Base-by-base conservation (phyloP, 2,329 filamentous ascomycete species). In the Cadophora sp. region DNA sequence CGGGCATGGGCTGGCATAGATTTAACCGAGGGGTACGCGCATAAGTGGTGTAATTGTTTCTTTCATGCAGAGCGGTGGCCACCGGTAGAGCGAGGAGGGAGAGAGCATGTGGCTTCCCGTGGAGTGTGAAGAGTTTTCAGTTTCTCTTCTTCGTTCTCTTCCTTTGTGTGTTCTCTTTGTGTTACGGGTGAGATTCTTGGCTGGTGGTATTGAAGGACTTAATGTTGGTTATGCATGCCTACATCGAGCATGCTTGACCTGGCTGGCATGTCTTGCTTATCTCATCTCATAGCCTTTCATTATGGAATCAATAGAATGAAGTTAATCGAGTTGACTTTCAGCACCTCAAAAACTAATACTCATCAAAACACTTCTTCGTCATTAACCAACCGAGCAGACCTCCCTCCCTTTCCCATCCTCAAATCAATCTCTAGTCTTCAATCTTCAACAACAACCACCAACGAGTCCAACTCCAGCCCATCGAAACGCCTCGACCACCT, bases 11-110 rank as follows among this genome's bases (percentile, higher is more conserved):
- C 6, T 30, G 27, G 27, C 33, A 58, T n/a, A 58, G 43, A 41
- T 58, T 58, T 18, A 39, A 13, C 55, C 55, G 55, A 58, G 55
- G 53, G n/a, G 20, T 22, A 13, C 30, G 3, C 20, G 55, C 55
- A 58, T 43, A 20, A 43, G 55, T 56, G 53, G 53, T 56, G 53
- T 56, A 56, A 58, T 58, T 58, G 36, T 58, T 58, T 48, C 45
- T 48, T 58, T 53, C 55, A 58, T 58, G 55, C 55, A 20, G 36
- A 24, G 11, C 16, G n/a, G 30, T 20, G 27, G 27, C 6, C 6
- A 6, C 4, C 20, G 1, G 24, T 1, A 30, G 14, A 33, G 14
- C 24, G 27, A 30, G 14, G 22, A n/a, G 30, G 16, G 16, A 33
- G 18, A 9, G 27, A 6, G 27, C 16, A 53, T 53, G 50, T 27